phyloP scores from a whole-genome alignment of 1,139 yeast species.

The Yamadazyma sp. region DNA sequence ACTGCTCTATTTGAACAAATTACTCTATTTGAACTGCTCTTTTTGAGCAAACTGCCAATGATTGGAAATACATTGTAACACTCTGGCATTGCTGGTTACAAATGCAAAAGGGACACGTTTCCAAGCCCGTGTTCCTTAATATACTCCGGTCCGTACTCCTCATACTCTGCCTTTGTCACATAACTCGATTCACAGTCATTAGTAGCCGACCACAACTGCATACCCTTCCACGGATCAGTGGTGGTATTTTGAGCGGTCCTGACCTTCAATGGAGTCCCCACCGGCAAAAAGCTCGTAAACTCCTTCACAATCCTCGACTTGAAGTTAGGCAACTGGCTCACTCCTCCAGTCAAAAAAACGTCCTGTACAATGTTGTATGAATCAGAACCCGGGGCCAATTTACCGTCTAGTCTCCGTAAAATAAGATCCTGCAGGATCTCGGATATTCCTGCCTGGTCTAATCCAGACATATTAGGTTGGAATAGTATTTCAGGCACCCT shows the following conservation, averaged over 20 bases:
- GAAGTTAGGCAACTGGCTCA: conserved; percentile 64
- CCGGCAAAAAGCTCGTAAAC: conserved; percentile 69
- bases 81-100: too few relatives aligned
- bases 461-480: conserved; percentile 93
- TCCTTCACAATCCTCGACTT: conserved; percentile 66
- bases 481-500: conserved; percentile 90
- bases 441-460: conserved; percentile 89
- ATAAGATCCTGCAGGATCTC: conserved; percentile 75
- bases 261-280: conserved; percentile 60
- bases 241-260: conserved; percentile 66
- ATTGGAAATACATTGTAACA: too few relatives aligned
- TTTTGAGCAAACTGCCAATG: too few relatives aligned
- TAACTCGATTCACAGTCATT: conserved; percentile 49
- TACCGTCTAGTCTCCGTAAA: conserved; percentile 56
- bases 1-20: neutral
- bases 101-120: conserved; percentile 44
- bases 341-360: conserved; percentile 86
- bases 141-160: conserved; percentile 87
- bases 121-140: conserved; percentile 86
- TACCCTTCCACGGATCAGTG: conserved; percentile 90
- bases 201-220: conserved; percentile 73
- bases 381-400: conserved; percentile 53
- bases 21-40: too few relatives aligned
- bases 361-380: conserved; percentile 54
- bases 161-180: conserved; percentile 71